Base-by-base conservation (phyloP, 768 basidiomycete genomes). In the Tricholomella constricta region DNA sequence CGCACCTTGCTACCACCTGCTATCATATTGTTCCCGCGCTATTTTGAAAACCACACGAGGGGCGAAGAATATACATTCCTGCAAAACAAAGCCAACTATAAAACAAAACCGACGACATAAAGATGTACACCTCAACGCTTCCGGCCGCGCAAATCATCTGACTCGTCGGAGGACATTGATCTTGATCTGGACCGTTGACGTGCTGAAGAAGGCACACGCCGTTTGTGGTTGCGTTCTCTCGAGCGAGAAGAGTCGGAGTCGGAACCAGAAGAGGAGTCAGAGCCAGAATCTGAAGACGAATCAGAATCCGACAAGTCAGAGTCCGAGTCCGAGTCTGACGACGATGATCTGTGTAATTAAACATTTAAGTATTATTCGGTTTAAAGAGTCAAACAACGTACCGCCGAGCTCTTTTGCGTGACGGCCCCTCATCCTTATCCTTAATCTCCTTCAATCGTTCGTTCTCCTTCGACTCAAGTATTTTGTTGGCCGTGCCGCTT, bases 381-480 rank as follows among this genome's bases (percentile, higher is more conserved):
- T 43, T 37, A 37, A 20, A 9, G 27, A 48, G 26, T 45, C 10
- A 27, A 22, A 14, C 31, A 17, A 60, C 70, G 3, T 59, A 77
- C 78, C 68, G 60, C 66, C 63, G 67, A 7, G 62, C 62, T 51
- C 63, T 74, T 58, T 72, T 78, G 63, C 69, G 78, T 51, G 72
- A 66, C 22, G 71, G 65, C 36, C 70, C 70, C 49, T 77, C 71
- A 20, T 66, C 75, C 26, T 64, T 69, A 55, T 72, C 69, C 51
- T 74, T 66, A 25, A 61, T 74, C 23, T 62, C 69, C 56, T 79
- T 78, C 55, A 75, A 74, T 34, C 91, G 72, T 58, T 86, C 86
- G 65, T 88, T 91, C 69, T 94, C 91, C 62, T 89, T 94, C 19
- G 78, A 83, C 63, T 87, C 88, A 23, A 97, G 65, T 36, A 97